Evolutionary conservation across 1,284 basidiomycete genomes (phyloP).

Genomic region (Tetrapyrgos nigripes): DNA sequence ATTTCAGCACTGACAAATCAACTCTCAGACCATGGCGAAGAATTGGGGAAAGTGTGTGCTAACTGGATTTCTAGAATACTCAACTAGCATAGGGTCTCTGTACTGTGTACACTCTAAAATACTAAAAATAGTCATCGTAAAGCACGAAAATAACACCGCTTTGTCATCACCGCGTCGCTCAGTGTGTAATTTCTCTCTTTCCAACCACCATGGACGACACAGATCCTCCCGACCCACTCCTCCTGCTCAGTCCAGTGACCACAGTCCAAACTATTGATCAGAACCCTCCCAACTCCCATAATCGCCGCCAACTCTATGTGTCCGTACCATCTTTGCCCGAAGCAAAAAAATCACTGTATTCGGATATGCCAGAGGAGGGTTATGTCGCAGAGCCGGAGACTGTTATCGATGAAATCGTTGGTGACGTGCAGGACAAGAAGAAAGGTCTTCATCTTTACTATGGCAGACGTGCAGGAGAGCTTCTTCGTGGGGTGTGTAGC

Average conservation of each 20-base stretch:
- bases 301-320: conserved; percentile 26
- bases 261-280: background rate
- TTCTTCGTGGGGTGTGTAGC: conserved; percentile 60
- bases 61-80: conserved; percentile 55
- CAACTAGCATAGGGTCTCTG: too few relatives aligned
- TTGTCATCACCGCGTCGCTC: too few relatives aligned
- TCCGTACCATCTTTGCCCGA: conserved; percentile 37
- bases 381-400: conserved; percentile 40
- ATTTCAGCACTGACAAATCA: background rate
- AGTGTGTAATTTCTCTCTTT: background rate
- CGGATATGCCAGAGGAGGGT: conserved; percentile 37
- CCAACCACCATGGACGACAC: background rate
- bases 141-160: too few relatives aligned
- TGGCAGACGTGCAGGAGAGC: conserved; percentile 61
- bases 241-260: background rate
- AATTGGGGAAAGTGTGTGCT: conserved; percentile 53
- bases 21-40: conserved; percentile 53
- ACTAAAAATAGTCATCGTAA: too few relatives aligned
- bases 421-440: conserved; percentile 52
- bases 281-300: background rate
- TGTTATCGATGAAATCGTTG: conserved; percentile 58
- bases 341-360: conserved; percentile 48
- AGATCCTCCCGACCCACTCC: background rate
- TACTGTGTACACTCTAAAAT: too few relatives aligned
- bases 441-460: conserved; percentile 60